A percentile compares a stretch with the other conserved stretches of the same genome.
These are phyloP conservation scores for Podaxis mareebaensis DNA, from an alignment of 768 basidiomycete species.

Conservation along the genomic window DNA sequence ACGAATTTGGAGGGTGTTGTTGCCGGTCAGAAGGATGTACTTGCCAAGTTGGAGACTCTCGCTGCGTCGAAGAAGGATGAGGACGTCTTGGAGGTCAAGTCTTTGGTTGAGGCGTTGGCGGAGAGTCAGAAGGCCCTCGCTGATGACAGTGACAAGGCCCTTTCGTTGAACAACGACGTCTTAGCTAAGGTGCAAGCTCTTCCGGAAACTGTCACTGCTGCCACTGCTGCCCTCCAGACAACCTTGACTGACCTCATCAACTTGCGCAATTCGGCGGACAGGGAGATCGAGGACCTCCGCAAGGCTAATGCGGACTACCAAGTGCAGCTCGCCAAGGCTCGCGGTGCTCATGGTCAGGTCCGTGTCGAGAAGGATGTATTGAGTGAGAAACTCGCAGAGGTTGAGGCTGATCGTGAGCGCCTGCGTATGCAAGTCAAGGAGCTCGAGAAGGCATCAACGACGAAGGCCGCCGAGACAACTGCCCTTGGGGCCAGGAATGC, in stretches of 20 bases:
- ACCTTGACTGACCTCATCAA: constrained; percentile 62
- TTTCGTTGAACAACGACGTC: constrained; percentile 52
- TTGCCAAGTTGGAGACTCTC: constrained; percentile 40
- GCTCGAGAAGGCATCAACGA: constrained; percentile 41
- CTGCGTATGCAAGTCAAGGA: constrained; percentile 58
- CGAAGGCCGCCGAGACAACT: constrained; percentile 46
- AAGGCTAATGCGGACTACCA: constrained; percentile 70
- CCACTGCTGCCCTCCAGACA: constrained; percentile 56
- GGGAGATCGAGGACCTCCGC: constrained; percentile 71
- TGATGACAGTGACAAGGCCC: constrained; percentile 48
- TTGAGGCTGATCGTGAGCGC: constrained; percentile 67
- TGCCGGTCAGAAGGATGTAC: constrained; percentile 23
- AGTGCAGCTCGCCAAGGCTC: constrained; percentile 73
- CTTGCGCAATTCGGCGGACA: constrained; percentile 55
- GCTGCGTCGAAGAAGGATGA: constrained; percentile 41
- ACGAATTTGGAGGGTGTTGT: constrained; percentile 4
- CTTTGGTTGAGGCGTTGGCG: constrained; percentile 47
- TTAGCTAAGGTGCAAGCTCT: constrained; percentile 54
- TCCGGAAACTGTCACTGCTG: constrained; percentile 57
- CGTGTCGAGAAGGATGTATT: constrained; percentile 82
- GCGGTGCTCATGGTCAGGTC: constrained; percentile 73
- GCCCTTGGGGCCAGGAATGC: constrained; percentile 50
- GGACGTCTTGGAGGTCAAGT: constrained; percentile 45
- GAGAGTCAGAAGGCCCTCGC: constrained; percentile 51
- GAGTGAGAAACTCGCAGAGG: constrained; percentile 56